These are phyloP conservation scores for Eutypella sp. DNA, from an alignment of 2,329 filamentous ascomycete species.

Conservation along the genomic window DNA sequence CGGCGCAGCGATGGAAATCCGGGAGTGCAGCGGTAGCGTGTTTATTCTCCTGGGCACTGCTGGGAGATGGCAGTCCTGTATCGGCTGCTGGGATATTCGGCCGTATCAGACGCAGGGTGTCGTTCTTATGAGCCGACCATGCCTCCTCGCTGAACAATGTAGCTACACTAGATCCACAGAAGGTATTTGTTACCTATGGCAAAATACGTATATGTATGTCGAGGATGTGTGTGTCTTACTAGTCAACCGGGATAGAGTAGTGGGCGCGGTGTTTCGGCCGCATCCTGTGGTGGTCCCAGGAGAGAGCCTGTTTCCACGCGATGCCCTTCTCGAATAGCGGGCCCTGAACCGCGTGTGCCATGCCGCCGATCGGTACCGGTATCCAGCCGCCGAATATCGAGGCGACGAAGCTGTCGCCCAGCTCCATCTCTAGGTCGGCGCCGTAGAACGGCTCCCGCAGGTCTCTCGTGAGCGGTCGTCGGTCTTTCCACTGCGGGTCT, in stretches of 20 bases:
- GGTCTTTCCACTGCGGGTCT: slow-evolving; percentile 27
- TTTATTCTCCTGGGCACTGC: slow-evolving; percentile 3
- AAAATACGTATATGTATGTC: slow-evolving; percentile 3
- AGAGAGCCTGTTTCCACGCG: slow-evolving; percentile 28
- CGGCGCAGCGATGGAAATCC: slow-evolving; percentile 20
- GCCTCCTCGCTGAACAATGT: slow-evolving; percentile 18
- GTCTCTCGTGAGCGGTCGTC: slow-evolving; percentile 19
- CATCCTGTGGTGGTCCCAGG: slow-evolving; percentile 25
- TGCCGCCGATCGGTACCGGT: slow-evolving; percentile 22
- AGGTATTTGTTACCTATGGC: background rate
- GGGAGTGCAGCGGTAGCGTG: slow-evolving; percentile 23
- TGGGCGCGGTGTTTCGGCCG: slow-evolving; percentile 28
- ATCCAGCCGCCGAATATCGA: slow-evolving; percentile 30
- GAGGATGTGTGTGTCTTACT: slow-evolving; percentile 22
- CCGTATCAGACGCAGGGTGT: slow-evolving; percentile 11
- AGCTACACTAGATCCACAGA: slow-evolving; percentile 14
- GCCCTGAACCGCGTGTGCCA: slow-evolving; percentile 4
- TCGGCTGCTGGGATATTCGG: slow-evolving; percentile 9
- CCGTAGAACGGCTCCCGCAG: slow-evolving; percentile 30
- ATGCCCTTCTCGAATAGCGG: slow-evolving; percentile 24
- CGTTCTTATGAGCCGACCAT: slow-evolving; percentile 11
- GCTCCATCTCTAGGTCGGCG: slow-evolving; percentile 30
- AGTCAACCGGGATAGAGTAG: slow-evolving; percentile 27
- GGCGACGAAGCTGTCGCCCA: slow-evolving; percentile 31
- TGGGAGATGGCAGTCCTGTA: slow-evolving; percentile 10